Evolutionary conservation across 2,329 filamentous ascomycete genomes (phyloP).

Genomic region (Beauveria asiatica): DNA sequence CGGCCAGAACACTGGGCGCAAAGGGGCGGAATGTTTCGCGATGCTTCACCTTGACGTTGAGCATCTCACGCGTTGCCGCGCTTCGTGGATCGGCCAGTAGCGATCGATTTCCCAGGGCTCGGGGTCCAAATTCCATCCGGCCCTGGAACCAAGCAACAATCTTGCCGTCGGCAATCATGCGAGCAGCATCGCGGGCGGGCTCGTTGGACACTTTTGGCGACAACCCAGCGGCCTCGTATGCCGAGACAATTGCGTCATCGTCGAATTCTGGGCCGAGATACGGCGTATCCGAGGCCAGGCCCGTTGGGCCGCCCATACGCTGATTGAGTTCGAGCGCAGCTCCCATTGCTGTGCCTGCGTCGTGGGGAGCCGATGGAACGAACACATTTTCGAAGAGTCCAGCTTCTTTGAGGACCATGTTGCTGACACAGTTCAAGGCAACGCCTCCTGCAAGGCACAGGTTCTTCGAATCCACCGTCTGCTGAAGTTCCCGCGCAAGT

Average conservation of each 20-base stretch:
- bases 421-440: constrained; percentile 6
- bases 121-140: constrained; percentile 4
- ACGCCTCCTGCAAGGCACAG: constrained; percentile 4
- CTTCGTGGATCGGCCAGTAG: constrained; percentile 4
- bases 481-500: neutral
- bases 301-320: neutral
- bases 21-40: constrained; percentile 6
- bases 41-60: constrained; percentile 7
- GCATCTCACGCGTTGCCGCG: neutral
- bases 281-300: neutral
- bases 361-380: constrained; percentile 1
- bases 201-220: neutral
- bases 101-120: neutral
- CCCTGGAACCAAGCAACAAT: constrained; percentile 5
- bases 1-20: constrained; percentile 3
- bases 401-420: neutral
- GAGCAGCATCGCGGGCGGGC: neutral
- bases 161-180: constrained; percentile 3
- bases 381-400: neutral
- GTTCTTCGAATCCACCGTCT: neutral
- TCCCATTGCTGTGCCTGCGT: neutral
- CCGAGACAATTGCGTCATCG: neutral
- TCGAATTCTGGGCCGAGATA: constrained; percentile 4
- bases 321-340: constrained; percentile 3
- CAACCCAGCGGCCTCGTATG: neutral